Evolutionary conservation across 306 rosid species (phyloP), one percentile per base, ranked within the genome.

Genomic region (Senna siamea): DNA sequence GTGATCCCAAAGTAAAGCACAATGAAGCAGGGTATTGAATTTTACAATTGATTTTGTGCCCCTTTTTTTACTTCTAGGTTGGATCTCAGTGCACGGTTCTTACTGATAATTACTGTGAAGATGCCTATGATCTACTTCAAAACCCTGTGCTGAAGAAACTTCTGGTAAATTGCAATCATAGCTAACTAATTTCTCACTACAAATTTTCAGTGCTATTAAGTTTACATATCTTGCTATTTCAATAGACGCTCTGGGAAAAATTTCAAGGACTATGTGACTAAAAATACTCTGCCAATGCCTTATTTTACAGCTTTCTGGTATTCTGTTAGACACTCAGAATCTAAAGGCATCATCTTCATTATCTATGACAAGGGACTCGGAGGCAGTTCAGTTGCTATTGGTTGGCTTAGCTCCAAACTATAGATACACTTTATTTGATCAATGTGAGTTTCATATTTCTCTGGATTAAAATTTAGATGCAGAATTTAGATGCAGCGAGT

Each of bases 81-180:
- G 87, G 97, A 79, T 87, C 92, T 69, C 93, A 82, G 70, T 93
- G 98, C 89, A 91, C 93, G 32, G 57, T 89, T 71, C 92, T 93
- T 23, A 87, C 97, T 1, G 98, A 89, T 73, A 89, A 93, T 81
- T 93, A 82, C 76, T 93, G 96, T 35, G 97, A 93, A 80, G 90
- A 93, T 74, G 98, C 98, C 76, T 91, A 93, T 70, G 89, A 91
- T 83, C 89, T 93, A 37, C 98, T 91, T 67, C 86, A 88, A 76
- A 88, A 83, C 64, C 78, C 91, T 66, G 78, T 84, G 81, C 70
- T 93, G 75, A 91, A 91, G 85, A 86, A 89, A 79, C 88, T 91
- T 75, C 50, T 93, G 97, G 98, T 93, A 86, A 84, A 40, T 67
- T 48, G 19, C 38, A 62, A 43, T 52, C 4, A 46, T 2, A 18